Base-by-base conservation (phyloP, 441 rosid genomes). In the Geranium incanum region DNA sequence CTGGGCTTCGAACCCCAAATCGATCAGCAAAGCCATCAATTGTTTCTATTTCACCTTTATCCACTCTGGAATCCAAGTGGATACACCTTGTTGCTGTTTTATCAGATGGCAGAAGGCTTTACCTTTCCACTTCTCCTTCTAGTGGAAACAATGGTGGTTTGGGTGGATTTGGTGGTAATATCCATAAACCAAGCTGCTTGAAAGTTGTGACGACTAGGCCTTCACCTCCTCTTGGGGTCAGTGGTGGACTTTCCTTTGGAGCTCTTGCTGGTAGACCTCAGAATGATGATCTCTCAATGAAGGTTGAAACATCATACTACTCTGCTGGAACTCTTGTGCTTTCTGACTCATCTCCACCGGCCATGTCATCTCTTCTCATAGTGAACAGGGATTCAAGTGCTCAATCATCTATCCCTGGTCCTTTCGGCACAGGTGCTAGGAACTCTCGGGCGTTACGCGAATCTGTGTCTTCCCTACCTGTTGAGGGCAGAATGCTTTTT, bases 81-180 rank as follows among this genome's bases (percentile, higher is more conserved):
- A 78, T 92, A 85, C 98, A 95, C 80, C 88, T 95, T 48, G 93
- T 95, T 81, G 97, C 89, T 67, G 81, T 88, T 73, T 80, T 95
- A 81, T 95, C 98, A 13, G 99, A 95, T 86, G 99, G 99, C 65
- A 90, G 95, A 79, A 88, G 99, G 80, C 80, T 95, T 95, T 95
- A 89, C 81, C 85, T 95, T 77, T 92, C 96, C 70, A 95, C 97
- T 71, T 89, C 87, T 39, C 79, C 95, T 68, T 84, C 83, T 21
- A 81, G 78, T 80, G 95, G 97, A 80, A 88, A 74, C 75, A 83
- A 73, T 70, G 83, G 85, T 68, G 85, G 90, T 76, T 80, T 88
- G 82, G 82, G 87, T 72, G 91, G 90, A 71, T 89, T 89, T 74
- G 84, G 73, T 75, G 81, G 81, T 71, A 80, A 76, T 72, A 80